Percentiles rank a stretch among this genome's conserved stretches.
Conservation (phyloP, 2,329 filamentous ascomycete species). For the Fusarium sarcochroum region DNA sequence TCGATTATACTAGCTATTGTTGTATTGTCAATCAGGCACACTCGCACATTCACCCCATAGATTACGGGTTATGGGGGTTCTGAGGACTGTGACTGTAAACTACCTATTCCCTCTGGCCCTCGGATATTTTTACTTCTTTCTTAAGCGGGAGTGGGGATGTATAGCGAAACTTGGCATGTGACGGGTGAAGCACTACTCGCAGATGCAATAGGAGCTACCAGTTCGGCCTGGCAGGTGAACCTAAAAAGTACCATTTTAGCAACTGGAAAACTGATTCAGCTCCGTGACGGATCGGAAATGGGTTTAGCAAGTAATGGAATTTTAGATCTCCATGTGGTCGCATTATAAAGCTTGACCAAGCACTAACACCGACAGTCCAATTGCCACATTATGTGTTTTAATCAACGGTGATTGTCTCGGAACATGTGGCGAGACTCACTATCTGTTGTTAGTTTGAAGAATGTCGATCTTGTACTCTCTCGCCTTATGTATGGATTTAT, state of each 20-base stretch:
- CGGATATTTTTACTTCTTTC: neutral
- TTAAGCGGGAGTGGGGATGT: neutral
- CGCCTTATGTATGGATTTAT: neutral
- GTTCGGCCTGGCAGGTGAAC: neutral
- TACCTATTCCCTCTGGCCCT: neutral
- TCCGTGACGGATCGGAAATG: neutral
- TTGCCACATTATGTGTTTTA: conserved; percentile 1
- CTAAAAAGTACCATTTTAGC: neutral
- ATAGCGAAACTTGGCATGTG: conserved; percentile 11
- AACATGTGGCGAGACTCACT: neutral
- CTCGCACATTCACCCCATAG: neutral
- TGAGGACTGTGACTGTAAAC: neutral
- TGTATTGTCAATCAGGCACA: neutral
- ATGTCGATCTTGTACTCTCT: neutral
- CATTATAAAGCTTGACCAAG: neutral
- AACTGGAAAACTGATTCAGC: neutral
- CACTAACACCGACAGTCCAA: neutral
- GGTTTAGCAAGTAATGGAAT: neutral
- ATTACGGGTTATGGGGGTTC: no score
- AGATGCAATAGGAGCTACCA: neutral
- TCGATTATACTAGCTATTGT: neutral
- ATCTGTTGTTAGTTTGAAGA: neutral
- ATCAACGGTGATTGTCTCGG: conserved; percentile 7
- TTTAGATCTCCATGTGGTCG: neutral
- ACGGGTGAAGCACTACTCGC: conserved; percentile 1